Evolutionary conservation across 2,329 filamentous ascomycete genomes (phyloP), one percentile per base, ranked within the genome.

Genomic region (Colletotrichum liaoningense): DNA sequence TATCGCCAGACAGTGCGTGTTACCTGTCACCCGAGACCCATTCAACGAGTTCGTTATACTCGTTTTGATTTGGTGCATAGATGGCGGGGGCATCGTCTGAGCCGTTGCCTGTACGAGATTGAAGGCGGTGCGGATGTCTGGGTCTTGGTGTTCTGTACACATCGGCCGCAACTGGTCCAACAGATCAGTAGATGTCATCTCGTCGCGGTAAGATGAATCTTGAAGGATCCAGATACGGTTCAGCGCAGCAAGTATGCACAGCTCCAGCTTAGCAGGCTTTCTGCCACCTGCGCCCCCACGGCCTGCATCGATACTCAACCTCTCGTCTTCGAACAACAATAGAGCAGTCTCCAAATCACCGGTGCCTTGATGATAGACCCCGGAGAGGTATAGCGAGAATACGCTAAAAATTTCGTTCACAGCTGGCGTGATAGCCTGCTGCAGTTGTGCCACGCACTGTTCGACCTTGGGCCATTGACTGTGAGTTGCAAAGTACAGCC

Each of bases 1-100:
- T 75, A 98, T 93, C 60, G 92, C 92, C n/a, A 95, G 88, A 67
- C 95, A 93, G 76, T 97, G 93, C 35, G 90, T 90, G 80, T 98
- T 98, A 67, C 88, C 87, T 9, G 93, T 91, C 8, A 86, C 86
- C 75, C 93, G 92, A 14, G 94, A 92, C 3, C 91, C 90, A 52
- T 89, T 88, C 55, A 98, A 88, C 2, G 95, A 93, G 52, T 88
- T 87, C 74, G 94, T 91, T 67, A 98, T 92, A 78, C 93, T 91
- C 54, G 92, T 89, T 82, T 98, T 98, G 69, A 93, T 92, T 74
- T 93, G 90, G 72, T 94, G 91, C 74, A 97, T 93, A 30, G 93
- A 90, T 63, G 87, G 89, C 77, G 84, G 90, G 80, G 85, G 93
- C 79, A 88, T 86, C 1, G 90, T 91, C 60, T 88, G 84, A 6